These are phyloP conservation scores for Solanum gracilifrons DNA, from an alignment of 257 asterid genomes.

Conservation along the genomic window DNA sequence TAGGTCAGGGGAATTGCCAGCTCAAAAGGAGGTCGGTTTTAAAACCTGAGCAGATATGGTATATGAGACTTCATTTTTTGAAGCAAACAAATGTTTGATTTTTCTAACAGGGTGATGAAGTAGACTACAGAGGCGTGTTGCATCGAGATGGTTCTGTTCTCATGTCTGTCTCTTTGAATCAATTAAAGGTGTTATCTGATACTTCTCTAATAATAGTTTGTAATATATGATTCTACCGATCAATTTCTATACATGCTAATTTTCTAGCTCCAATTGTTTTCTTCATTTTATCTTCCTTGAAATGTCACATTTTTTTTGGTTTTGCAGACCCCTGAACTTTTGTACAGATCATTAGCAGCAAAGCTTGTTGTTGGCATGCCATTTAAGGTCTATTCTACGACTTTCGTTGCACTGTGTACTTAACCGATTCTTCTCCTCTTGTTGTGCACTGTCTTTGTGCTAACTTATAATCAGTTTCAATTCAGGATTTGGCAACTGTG, in stretches of 20 bases:
- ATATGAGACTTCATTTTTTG: not conserved
- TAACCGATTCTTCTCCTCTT: slow-evolving; percentile 3
- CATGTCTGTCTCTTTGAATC: slow-evolving; percentile 89
- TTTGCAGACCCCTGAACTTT: slow-evolving; percentile 75
- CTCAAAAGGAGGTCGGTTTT: slow-evolving; percentile 73
- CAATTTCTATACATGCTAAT: not conserved
- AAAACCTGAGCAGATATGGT: not conserved
- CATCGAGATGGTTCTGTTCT: slow-evolving; percentile 99
- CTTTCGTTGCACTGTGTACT: not conserved
- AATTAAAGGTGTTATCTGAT: slow-evolving; percentile 56
- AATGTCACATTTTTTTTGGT: not conserved
- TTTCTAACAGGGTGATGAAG: slow-evolving; percentile 80
- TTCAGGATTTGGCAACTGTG: slow-evolving; percentile 93
- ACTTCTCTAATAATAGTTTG: not conserved
- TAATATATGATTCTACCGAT: not conserved
- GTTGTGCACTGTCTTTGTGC: not conserved
- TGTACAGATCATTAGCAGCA: slow-evolving; percentile 82
- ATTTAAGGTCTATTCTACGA: slow-evolving; percentile 48
- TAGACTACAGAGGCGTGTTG: slow-evolving; percentile 90
- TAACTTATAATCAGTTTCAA: slow-evolving; percentile 2
- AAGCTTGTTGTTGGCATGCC: slow-evolving; percentile 95
- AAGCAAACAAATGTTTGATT: slow-evolving; percentile 1
- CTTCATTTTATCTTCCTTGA: not conserved
- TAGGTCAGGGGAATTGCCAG: slow-evolving; percentile 81
- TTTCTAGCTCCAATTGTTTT: not conserved